Conservation (phyloP, 495 filamentous ascomycete species). For the Podospora appendiculata region DNA sequence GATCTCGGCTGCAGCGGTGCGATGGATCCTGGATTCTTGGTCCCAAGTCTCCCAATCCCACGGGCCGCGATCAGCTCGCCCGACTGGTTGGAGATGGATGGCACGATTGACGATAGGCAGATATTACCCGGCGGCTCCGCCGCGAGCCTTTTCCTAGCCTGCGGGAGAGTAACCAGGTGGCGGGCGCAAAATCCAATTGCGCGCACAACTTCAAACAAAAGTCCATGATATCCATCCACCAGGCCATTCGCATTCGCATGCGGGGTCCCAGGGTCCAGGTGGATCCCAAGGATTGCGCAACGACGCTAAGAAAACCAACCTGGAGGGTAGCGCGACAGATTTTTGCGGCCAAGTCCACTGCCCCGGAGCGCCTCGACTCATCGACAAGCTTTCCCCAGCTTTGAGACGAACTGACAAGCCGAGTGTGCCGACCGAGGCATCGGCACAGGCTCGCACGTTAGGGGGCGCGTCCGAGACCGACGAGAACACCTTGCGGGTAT, state of each 20-base stretch:
- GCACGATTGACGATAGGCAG: too few relatives aligned
- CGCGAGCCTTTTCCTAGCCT: slow-evolving; percentile 11
- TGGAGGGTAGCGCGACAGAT: neutral
- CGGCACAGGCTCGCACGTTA: neutral
- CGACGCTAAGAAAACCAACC: too few relatives aligned
- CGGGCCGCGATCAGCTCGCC: neutral
- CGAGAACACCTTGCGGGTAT: neutral
- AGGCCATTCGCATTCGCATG: too few relatives aligned
- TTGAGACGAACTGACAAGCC: slow-evolving; percentile 1
- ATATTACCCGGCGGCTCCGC: slow-evolving; percentile 19
- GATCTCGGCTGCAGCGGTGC: too few relatives aligned
- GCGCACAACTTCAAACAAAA: too few relatives aligned
- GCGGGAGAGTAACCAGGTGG: neutral
- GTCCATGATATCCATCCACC: too few relatives aligned
- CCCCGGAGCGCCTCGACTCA: neutral
- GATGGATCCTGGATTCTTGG: too few relatives aligned
- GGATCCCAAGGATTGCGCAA: too few relatives aligned
- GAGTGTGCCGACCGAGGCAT: slow-evolving; percentile 1
- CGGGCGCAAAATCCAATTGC: neutral
- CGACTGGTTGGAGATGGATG: neutral
- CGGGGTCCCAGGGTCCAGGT: too few relatives aligned
- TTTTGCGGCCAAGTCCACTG: neutral
- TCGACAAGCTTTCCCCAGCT: neutral
- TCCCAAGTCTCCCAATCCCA: neutral
- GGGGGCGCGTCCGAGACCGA: neutral